Base-by-base conservation (phyloP, 306 rosid species). In the Pyrus betulifolia region DNA sequence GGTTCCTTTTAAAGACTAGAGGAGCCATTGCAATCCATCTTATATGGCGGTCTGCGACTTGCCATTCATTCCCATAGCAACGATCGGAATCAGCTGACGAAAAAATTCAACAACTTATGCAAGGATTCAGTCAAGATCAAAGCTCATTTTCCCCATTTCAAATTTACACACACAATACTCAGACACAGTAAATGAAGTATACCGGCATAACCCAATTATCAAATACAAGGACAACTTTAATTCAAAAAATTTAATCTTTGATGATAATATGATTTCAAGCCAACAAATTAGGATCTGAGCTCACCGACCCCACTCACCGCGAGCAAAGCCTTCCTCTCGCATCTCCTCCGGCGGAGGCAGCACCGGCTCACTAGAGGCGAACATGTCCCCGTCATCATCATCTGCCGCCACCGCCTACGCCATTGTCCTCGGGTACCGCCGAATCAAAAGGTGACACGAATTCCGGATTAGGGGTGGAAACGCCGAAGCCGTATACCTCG, bases 251-350 rank as follows among this genome's bases (percentile, higher is more conserved):
- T 25, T 25, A 25, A 25, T 25, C 25, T 25, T 25, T 25, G 25
- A 25, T 25, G 11, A 57, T n/a, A 11, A 5, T 61, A 27, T 25
- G 66, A 12, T 23, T 22, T n/a, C 4, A 28, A 13, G 6, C 19
- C 8, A 61, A 61, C 66, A 61, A 49, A 44, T 63, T 27, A 19
- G 22, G 71, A 67, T n/a, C 30, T 14, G 67, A 82, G 82, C 86
- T 73, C 44, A 93, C 98, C 93, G 90, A 54, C 98, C 87, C 98
- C 98, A 91, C 78, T 91, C 98, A n/a, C 93, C 93, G 69, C 91
- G 80, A 1, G 91, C 93, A 70, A 15, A 61, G 44, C 95, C 88
- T 84, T 93, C 98, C 87, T 93, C 98, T 12, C 78, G 87, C 97
- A 93, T 93, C 42, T 77, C 88, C 60, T 74, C 72, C 0, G 84